These are phyloP conservation scores for Saitozyma podzolica DNA, from an alignment of 768 basidiomycete species.

Conservation along the genomic window DNA sequence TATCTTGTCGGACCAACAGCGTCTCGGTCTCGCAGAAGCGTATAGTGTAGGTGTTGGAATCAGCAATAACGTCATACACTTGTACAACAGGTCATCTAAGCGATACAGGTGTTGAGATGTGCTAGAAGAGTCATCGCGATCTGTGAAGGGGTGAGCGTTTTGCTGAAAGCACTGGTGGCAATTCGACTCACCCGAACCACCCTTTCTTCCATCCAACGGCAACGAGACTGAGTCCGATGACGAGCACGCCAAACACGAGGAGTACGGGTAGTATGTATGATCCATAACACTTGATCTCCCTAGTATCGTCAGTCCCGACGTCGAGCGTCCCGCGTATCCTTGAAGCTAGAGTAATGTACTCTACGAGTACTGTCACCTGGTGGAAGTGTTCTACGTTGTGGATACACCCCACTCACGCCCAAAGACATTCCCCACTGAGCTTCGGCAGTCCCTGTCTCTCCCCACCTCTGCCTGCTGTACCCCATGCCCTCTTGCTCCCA, in stretches of 20 bases:
- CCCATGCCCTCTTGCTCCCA: neutral
- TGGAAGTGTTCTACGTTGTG: neutral
- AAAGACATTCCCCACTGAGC: constrained; percentile 39
- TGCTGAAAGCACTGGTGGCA: too few relatives aligned
- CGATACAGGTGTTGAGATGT: too few relatives aligned
- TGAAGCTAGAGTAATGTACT: neutral
- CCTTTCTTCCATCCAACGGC: constrained; percentile 36
- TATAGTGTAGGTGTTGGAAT: too few relatives aligned
- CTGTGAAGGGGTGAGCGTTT: too few relatives aligned
- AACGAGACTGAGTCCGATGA: constrained; percentile 27
- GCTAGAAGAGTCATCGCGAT: too few relatives aligned
- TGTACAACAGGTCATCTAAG: too few relatives aligned
- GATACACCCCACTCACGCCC: constrained; percentile 30
- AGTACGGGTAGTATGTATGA: constrained; percentile 41
- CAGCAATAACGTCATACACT: too few relatives aligned
- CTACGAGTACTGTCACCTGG: neutral
- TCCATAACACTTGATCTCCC: constrained; percentile 49
- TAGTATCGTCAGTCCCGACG: constrained; percentile 10
- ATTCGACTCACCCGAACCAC: constrained; percentile 20
- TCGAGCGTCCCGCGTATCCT: neutral
- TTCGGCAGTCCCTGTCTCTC: constrained; percentile 33
- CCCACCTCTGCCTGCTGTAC: neutral
- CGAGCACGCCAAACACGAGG: constrained; percentile 43
- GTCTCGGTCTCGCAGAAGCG: too few relatives aligned
- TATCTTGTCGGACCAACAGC: too few relatives aligned